These are phyloP conservation scores for Pelargonium nanum DNA, from an alignment of 345 rosid genomes.

Conservation along the genomic window DNA sequence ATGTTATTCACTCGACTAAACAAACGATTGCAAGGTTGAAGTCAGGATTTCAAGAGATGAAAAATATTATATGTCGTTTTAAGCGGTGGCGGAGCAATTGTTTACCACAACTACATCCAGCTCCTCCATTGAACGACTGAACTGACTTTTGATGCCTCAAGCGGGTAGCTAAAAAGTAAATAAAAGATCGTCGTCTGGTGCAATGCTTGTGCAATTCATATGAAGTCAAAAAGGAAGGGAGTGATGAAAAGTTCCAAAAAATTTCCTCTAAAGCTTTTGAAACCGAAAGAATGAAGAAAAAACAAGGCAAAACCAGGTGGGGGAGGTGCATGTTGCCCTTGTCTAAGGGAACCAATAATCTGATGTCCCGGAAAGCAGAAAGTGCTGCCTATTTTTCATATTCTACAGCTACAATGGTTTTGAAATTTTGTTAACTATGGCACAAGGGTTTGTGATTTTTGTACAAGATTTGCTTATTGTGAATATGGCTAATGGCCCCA, in stretches of 20 bases:
- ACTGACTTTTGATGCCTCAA: too few relatives aligned
- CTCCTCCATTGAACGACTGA: too few relatives aligned
- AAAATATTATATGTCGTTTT: too few relatives aligned
- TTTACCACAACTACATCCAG: too few relatives aligned
- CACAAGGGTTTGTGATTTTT: neutral
- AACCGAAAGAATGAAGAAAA: neutral
- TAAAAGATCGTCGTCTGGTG: too few relatives aligned
- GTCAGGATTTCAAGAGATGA: too few relatives aligned
- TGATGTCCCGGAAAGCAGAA: neutral
- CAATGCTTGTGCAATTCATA: too few relatives aligned
- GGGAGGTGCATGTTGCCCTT: neutral
- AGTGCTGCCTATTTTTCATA: neutral
- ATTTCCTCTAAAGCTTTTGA: neutral
- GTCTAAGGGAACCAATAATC: neutral
- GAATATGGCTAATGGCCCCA: conserved; percentile 11
- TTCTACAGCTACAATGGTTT: neutral
- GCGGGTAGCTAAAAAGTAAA: too few relatives aligned
- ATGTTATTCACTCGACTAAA: too few relatives aligned
- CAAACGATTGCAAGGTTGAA: too few relatives aligned
- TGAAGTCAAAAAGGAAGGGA: too few relatives aligned
- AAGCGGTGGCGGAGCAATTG: too few relatives aligned
- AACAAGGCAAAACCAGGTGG: neutral
- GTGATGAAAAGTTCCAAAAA: neutral
- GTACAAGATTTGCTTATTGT: neutral
- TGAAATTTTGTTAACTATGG: neutral